A percentile compares a stretch with the other conserved stretches of the same genome.
Conservation (phyloP, 108 stramenopile genomes). For the Nannochloropsis oceanica region DNA sequence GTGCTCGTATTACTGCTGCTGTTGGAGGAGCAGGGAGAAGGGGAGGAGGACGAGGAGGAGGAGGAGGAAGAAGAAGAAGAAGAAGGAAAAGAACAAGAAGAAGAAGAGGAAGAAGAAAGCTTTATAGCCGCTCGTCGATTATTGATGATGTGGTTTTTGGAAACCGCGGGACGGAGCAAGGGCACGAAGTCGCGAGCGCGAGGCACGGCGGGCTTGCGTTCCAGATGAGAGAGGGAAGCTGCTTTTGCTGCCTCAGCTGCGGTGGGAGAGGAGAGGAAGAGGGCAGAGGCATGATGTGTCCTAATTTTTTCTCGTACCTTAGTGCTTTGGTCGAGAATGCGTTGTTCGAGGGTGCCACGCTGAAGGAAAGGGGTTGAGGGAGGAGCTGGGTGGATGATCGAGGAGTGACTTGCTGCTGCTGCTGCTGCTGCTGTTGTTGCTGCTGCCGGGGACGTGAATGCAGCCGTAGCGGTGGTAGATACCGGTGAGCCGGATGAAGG, state of each 20-base stretch:
- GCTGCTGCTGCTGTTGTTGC: background rate
- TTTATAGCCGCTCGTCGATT: background rate
- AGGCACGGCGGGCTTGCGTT: background rate
- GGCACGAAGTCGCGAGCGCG: background rate
- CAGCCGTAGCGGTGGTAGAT: too few relatives aligned
- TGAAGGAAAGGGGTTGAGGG: background rate
- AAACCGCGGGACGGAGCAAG: background rate
- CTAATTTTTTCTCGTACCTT: background rate
- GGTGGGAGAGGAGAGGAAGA: background rate
- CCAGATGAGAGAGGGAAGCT: background rate
- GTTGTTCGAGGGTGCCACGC: background rate
- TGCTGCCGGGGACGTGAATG: too few relatives aligned
- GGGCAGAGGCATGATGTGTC: background rate
- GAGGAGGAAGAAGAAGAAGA: background rate
- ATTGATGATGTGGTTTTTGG: background rate
- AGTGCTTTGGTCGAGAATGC: background rate
- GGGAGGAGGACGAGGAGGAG: background rate
- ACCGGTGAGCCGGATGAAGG: too few relatives aligned
- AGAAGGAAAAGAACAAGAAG: background rate
- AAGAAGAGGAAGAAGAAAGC: too few relatives aligned
- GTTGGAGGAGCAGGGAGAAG: background rate
- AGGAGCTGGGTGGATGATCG: background rate
- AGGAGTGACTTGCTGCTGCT: background rate
- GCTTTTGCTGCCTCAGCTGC: background rate
- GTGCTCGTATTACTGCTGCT: background rate